phyloP scores from a whole-genome alignment of 345 rosid species.

The Triadica sebifera region DNA sequence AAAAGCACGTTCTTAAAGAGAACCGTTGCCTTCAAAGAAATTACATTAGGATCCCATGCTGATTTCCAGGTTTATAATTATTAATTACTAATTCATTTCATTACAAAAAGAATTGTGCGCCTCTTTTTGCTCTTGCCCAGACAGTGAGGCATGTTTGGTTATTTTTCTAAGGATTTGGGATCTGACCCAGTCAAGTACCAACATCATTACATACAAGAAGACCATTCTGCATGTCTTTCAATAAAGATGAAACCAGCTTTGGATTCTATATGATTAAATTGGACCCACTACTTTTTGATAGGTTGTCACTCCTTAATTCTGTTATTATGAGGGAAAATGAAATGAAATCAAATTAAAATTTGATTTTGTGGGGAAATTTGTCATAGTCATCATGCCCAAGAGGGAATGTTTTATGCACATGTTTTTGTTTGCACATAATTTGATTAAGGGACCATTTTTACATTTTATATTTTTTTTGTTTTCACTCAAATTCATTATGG shows the following conservation, averaged over 20 bases:
- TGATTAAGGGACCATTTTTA: not conserved
- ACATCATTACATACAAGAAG: not conserved
- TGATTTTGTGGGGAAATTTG: not conserved
- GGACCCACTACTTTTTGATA: not conserved
- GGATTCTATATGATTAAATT: not conserved
- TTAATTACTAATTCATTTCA: not conserved
- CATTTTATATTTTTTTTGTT: not conserved
- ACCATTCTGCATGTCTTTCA: not conserved
- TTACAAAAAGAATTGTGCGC: not conserved
- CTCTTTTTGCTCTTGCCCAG: constrained; percentile 7
- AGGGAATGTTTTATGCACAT: not conserved
- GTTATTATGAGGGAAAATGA: not conserved
- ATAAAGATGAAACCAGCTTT: constrained; percentile 7
- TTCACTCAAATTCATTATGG: not conserved
- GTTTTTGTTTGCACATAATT: not conserved
- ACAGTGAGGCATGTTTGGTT: constrained; percentile 27
- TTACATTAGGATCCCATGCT: constrained; percentile 1
- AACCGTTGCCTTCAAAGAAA: not conserved
- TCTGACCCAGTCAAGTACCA: constrained; percentile 3
- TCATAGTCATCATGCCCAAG: too few species aligned
- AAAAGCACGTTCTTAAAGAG: constrained; percentile 14
- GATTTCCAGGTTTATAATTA: not conserved
- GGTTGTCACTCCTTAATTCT: not conserved
- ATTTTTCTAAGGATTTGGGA: too few species aligned
- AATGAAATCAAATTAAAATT: not conserved